A percentile compares a stretch with the other conserved stretches of the same genome.
Evolutionary conservation across 495 filamentous ascomycete species (phyloP).

Genomic region (Penicillium verhagenii): DNA sequence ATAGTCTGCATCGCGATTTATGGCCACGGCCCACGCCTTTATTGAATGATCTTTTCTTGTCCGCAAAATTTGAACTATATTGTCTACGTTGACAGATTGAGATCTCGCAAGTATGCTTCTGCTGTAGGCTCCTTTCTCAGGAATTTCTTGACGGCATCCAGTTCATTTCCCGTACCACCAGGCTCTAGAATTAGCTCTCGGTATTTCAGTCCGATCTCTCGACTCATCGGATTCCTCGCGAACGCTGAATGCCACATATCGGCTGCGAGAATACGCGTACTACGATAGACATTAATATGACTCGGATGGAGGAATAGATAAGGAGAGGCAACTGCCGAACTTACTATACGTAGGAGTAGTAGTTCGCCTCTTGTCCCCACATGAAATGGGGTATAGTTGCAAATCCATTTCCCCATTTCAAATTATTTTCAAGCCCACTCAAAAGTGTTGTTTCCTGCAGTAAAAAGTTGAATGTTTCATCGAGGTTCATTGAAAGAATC

Average conservation of each 20-base stretch:
- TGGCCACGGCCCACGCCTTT: too few species aligned
- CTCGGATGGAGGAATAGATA: not conserved
- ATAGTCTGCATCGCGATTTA: too few species aligned
- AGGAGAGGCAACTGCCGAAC: not conserved
- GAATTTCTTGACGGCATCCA: not conserved
- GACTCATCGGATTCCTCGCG: slow-evolving; percentile 2
- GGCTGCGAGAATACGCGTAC: slow-evolving; percentile 4
- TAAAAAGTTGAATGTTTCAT: not conserved
- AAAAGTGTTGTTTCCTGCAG: slow-evolving; percentile 3
- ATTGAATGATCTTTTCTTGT: too few species aligned
- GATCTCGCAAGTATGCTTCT: slow-evolving; percentile 1
- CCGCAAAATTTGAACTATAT: not conserved
- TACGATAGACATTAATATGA: not conserved
- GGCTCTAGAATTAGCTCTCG: slow-evolving; percentile 8
- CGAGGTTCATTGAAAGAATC: slow-evolving; percentile 1
- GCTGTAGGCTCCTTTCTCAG: not conserved
- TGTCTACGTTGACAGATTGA: not conserved
- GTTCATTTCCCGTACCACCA: slow-evolving; percentile 1
- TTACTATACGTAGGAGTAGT: slow-evolving; percentile 14
- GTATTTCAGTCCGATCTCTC: slow-evolving; percentile 2
- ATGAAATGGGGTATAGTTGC: slow-evolving; percentile 10
- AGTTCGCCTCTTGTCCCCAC: slow-evolving; percentile 11
- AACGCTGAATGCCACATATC: slow-evolving; percentile 4
- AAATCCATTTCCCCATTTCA: slow-evolving; percentile 4
- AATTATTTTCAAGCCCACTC: not conserved